A percentile compares a stretch with the other conserved stretches of the same genome.
These are phyloP conservation scores for Ostreobium quekettii DNA, from an alignment of 139 green algal species.

Conservation along the genomic window DNA sequence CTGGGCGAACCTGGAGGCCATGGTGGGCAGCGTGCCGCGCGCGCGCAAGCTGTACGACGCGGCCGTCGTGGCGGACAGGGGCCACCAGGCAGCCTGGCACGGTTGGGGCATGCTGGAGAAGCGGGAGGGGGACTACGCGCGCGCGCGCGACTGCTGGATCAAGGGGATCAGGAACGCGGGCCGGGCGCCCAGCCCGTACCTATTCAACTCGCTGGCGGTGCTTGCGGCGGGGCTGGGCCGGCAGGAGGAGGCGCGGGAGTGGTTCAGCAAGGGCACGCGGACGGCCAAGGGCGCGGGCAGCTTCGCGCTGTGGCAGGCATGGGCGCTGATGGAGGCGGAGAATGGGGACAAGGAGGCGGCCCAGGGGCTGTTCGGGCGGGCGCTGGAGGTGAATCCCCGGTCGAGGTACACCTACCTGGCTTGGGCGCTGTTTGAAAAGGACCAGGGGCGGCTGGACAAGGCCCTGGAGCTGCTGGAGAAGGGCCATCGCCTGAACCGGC, in stretches of 20 bases:
- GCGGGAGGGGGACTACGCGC: conserved; percentile 68
- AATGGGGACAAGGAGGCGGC: conserved; percentile 43
- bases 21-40: conserved; percentile 44
- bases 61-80: conserved; percentile 67
- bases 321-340: conserved; percentile 65
- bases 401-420: conserved; percentile 62
- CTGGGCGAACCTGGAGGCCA: conserved; percentile 80
- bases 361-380: neutral
- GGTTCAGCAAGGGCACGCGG: conserved; percentile 44
- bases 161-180: conserved; percentile 27
- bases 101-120: conserved; percentile 95
- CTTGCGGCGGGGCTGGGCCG: conserved; percentile 62
- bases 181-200: conserved; percentile 36
- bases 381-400: conserved; percentile 20
- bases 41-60: conserved; percentile 89
- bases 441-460: conserved; percentile 45
- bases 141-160: conserved; percentile 48
- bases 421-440: conserved; percentile 66
- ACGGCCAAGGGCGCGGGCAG: conserved; percentile 28
- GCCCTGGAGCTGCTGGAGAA: conserved; percentile 63
- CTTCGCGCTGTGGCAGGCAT: conserved; percentile 77
- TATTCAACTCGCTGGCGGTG: conserved; percentile 75
- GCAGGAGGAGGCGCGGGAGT: conserved; percentile 66
- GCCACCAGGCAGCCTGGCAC: conserved; percentile 89
- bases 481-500: conserved; percentile 66